phyloP scores from a whole-genome alignment of 2,329 filamentous ascomycete species.

The Fusarium sp. region DNA sequence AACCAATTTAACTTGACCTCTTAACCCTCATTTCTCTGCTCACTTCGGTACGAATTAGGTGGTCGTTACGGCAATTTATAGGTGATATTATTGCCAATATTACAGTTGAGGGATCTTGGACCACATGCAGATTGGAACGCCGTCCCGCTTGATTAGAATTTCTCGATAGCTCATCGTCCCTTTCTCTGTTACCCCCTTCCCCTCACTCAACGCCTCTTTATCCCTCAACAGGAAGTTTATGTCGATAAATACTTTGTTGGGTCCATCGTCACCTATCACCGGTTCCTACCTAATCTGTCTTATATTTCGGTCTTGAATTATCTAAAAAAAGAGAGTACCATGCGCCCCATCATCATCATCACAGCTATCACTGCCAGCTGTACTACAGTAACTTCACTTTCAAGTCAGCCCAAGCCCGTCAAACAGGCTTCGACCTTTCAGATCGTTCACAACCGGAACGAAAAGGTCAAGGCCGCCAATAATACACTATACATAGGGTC shows the following conservation, averaged over 20 bases:
- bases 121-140: not conserved
- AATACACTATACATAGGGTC: not conserved
- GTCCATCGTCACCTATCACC: fast-evolving
- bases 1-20: no score
- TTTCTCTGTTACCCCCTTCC: not conserved
- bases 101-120: no score
- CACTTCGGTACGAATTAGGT: no score
- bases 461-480: not conserved
- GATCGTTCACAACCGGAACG: not conserved
- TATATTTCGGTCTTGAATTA: not conserved
- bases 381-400: not conserved
- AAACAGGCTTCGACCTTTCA: not conserved
- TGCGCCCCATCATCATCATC: not conserved
- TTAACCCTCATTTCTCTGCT: no score
- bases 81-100: not conserved
- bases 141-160: no score
- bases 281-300: not conserved
- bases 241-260: not conserved
- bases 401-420: not conserved
- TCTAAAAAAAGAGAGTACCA: not conserved
- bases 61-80: no score
- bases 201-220: not conserved
- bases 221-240: not conserved
- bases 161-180: not conserved
- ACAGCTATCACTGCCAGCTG: not conserved